Percentiles rank a stretch among this genome's conserved stretches.
Conservation (phyloP, 2,329 filamentous ascomycete genomes). For the Beauveria medogensis region DNA sequence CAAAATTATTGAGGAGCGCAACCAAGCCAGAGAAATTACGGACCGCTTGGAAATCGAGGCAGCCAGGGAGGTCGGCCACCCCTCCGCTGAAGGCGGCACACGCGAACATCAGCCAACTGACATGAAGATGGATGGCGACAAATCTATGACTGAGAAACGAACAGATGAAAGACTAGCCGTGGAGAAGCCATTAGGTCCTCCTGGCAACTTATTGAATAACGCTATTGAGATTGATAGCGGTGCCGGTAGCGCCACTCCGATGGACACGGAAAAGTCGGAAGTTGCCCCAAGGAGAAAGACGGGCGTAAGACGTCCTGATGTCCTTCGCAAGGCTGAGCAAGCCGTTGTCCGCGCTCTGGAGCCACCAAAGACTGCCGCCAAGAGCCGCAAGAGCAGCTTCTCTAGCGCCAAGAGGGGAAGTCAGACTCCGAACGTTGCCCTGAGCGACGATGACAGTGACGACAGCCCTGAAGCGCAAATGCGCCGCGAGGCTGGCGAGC, state of each 20-base stretch:
- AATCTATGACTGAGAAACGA: background rate
- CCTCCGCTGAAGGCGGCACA: slow-evolving; percentile 14
- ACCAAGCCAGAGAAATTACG: slow-evolving; percentile 33
- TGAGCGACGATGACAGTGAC: slow-evolving; percentile 30
- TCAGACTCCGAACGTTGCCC: slow-evolving; percentile 28
- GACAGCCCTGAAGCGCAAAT: slow-evolving; percentile 34
- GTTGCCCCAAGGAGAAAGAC: slow-evolving; percentile 32
- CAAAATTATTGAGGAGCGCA: slow-evolving; percentile 38
- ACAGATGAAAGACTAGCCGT: background rate
- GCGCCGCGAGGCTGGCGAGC: slow-evolving; percentile 26
- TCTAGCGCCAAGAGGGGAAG: slow-evolving; percentile 42
- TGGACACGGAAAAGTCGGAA: slow-evolving; percentile 34
- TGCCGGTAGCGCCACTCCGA: slow-evolving; percentile 26
- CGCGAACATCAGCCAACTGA: background rate
- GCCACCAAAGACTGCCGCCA: slow-evolving; percentile 35
- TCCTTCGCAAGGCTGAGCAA: slow-evolving; percentile 55
- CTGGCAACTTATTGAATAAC: slow-evolving; percentile 36
- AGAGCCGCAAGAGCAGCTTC: slow-evolving; percentile 42
- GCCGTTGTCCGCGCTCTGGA: slow-evolving; percentile 44
- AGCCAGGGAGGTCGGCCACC: slow-evolving; percentile 23
- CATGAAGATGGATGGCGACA: background rate
- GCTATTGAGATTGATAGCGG: slow-evolving; percentile 31
- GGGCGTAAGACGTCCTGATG: slow-evolving; percentile 46
- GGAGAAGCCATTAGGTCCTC: slow-evolving; percentile 6
- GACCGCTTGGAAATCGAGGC: slow-evolving; percentile 26